These are phyloP conservation scores for Schwanniomyces polymorphus DNA, from an alignment of 805 yeast species.

Conservation along the genomic window DNA sequence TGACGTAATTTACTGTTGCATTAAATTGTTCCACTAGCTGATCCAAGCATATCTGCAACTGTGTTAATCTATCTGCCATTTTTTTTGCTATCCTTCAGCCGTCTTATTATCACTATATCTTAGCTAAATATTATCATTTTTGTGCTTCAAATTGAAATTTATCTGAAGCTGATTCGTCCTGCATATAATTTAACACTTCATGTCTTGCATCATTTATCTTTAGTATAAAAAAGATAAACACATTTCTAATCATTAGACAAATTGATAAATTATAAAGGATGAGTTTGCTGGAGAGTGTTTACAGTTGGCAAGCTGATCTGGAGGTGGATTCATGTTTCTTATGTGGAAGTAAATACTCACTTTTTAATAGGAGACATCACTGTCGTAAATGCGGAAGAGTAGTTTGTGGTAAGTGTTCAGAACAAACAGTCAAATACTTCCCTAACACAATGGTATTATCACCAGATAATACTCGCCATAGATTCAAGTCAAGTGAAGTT, in stretches of 20 bases:
- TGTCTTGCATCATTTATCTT: not conserved
- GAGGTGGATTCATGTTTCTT: constrained; percentile 52
- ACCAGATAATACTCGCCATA: constrained; percentile 48
- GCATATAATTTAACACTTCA: not conserved
- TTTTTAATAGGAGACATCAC: constrained; percentile 77
- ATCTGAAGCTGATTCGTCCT: not conserved
- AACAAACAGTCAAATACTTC: constrained; percentile 50
- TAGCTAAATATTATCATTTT: not conserved
- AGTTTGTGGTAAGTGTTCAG: constrained; percentile 71
- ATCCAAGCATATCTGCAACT: constrained; percentile 84
- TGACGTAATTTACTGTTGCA: constrained; percentile 73
- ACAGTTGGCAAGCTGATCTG: constrained; percentile 73
- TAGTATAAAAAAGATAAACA: not conserved
- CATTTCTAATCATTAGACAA: not conserved
- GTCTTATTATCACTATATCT: not conserved
- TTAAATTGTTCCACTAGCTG: constrained; percentile 78
- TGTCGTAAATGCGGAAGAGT: constrained; percentile 81
- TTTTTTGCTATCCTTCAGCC: not conserved
- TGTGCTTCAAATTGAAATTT: not conserved
- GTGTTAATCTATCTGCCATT: constrained; percentile 88
- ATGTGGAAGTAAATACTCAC: constrained; percentile 53
- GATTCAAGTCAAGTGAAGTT: constrained; percentile 52
- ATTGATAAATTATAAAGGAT: not conserved
- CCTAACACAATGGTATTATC: constrained; percentile 59
- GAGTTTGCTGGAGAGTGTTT: constrained; percentile 15